Percentiles rank a stretch among this genome's conserved stretches.
Conservation (phyloP, 2,329 filamentous ascomycete genomes). For the Rhexocercosporidium sp. region DNA sequence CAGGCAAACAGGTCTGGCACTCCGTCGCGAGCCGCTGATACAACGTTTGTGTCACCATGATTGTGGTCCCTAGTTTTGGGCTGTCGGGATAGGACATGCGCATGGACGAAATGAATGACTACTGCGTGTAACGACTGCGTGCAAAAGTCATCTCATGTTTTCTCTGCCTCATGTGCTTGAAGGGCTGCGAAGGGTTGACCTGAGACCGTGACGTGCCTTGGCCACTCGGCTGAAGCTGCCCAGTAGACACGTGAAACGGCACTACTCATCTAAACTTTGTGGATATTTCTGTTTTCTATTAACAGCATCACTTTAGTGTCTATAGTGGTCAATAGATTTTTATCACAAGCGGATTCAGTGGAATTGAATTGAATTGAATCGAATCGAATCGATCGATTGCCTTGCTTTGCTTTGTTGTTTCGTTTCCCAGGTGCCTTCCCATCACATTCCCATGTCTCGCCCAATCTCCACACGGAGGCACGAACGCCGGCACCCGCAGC, state of each 20-base stretch:
- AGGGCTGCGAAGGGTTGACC: not conserved
- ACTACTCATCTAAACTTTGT: not conserved
- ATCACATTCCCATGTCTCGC: no score
- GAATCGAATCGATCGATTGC: no score
- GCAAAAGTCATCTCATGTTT: slow-evolving; percentile 1
- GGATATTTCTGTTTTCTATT: not conserved
- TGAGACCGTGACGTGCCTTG: slow-evolving; percentile 9
- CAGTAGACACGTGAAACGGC: not conserved
- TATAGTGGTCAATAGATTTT: no score
- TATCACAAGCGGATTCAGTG: no score
- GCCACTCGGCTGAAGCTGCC: slow-evolving; percentile 1
- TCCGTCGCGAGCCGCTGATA: not conserved
- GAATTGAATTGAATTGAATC: no score
- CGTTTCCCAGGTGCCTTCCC: no score
- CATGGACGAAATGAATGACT: not conserved
- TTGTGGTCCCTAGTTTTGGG: not conserved
- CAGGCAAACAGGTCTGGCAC: not conserved
- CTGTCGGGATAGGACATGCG: not conserved
- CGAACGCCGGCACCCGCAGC: not conserved
- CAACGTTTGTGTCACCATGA: not conserved
- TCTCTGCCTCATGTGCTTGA: not conserved
- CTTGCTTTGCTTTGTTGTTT: no score
- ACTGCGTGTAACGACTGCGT: not conserved
- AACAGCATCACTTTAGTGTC: no score
- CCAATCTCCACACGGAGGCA: not conserved